A percentile compares a stretch with the other conserved stretches of the same genome.
These are phyloP conservation scores for Liriodendron chinense DNA, from an alignment of 164 flowering plant genomes.

Conservation along the genomic window DNA sequence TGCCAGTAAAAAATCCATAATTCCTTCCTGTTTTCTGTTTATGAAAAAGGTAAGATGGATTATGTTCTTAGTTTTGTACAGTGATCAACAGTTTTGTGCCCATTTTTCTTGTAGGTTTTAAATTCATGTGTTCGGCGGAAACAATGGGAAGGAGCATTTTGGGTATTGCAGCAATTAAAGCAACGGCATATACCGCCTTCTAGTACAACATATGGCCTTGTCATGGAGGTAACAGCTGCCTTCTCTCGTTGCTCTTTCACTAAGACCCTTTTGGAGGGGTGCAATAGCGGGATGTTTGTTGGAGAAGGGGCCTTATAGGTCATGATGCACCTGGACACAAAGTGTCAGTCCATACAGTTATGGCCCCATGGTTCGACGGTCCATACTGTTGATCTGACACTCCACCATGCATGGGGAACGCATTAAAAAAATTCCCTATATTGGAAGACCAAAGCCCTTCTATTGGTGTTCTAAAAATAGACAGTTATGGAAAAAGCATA, in stretches of 20 bases:
- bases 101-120: slow-evolving; percentile 48
- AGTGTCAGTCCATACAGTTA: background rate
- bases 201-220: slow-evolving; percentile 78
- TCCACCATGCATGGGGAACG: background rate
- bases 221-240: slow-evolving; percentile 71
- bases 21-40: background rate
- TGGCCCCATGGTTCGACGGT: background rate
- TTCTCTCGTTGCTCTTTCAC: slow-evolving; percentile 7
- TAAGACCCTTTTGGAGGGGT: background rate
- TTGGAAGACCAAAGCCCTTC: no score
- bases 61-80: background rate
- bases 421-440: background rate
- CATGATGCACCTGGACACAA: no score
- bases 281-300: background rate
- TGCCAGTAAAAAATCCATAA: background rate
- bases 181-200: slow-evolving; percentile 57
- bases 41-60: background rate
- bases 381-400: background rate
- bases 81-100: background rate
- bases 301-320: no score
- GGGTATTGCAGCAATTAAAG: slow-evolving; percentile 86
- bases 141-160: slow-evolving; percentile 94
- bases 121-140: slow-evolving; percentile 81
- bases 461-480: no score
- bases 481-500: background rate